A percentile compares a stretch with the other conserved stretches of the same genome.
These are phyloP conservation scores for Elongisporangium anandrum DNA, from an alignment of 352 stramenopile genomes.

Conservation along the genomic window DNA sequence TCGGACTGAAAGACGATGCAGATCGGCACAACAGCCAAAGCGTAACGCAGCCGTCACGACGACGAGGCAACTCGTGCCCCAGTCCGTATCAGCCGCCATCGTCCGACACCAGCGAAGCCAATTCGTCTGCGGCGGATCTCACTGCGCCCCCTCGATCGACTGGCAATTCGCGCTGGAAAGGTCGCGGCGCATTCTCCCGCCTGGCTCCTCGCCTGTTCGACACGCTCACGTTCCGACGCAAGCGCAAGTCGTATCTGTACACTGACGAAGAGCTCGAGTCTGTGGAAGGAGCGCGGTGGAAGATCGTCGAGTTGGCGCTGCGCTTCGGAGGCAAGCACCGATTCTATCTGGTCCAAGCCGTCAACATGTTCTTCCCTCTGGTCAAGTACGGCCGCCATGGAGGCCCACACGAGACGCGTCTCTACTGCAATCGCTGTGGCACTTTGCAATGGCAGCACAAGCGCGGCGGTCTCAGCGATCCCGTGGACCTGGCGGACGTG, in stretches of 20 bases:
- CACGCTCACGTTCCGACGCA: slow-evolving; percentile 56
- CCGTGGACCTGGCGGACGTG: slow-evolving; percentile 70
- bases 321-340: slow-evolving; percentile 82
- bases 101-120: background rate
- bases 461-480: slow-evolving; percentile 56
- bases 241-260: slow-evolving; percentile 70
- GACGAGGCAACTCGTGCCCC: slow-evolving; percentile 69
- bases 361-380: slow-evolving; percentile 85
- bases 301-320: slow-evolving; percentile 83
- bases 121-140: slow-evolving; percentile 7
- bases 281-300: slow-evolving; percentile 79
- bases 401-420: slow-evolving; percentile 56
- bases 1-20: slow-evolving; percentile 66
- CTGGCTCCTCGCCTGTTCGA: slow-evolving; percentile 57
- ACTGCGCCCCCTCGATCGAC: slow-evolving; percentile 11
- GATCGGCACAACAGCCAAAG: slow-evolving; percentile 23
- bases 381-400: slow-evolving; percentile 78
- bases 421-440: slow-evolving; percentile 80
- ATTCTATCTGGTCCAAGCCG: slow-evolving; percentile 79
- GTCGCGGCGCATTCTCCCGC: slow-evolving; percentile 22
- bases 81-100: slow-evolving; percentile 16
- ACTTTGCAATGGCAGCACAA: slow-evolving; percentile 88
- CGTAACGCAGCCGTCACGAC: slow-evolving; percentile 15
- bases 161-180: background rate
- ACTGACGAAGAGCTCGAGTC: slow-evolving; percentile 77